A percentile compares a stretch with the other conserved stretches of the same genome.
Conservation (phyloP, 768 basidiomycete genomes). For the Tricholomella constricta region DNA sequence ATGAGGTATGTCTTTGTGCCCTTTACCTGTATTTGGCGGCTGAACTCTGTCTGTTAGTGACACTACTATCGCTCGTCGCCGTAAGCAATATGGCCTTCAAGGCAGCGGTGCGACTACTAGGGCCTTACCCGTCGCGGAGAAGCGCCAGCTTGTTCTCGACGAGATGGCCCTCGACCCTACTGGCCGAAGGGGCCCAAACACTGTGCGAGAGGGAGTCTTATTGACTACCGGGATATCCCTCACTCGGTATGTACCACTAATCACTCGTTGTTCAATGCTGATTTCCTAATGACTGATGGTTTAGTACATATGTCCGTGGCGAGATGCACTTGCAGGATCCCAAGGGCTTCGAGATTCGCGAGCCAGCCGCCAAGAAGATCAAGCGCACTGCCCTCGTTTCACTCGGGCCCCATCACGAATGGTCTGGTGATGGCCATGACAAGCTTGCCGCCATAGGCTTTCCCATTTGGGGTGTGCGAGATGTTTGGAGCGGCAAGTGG, state of each 20-base stretch:
- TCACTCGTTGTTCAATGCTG: neutral
- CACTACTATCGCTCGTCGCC: slow-evolving; percentile 27
- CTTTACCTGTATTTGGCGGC: no score
- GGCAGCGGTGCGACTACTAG: slow-evolving; percentile 28
- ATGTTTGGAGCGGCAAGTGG: slow-evolving; percentile 30
- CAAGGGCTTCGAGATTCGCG: slow-evolving; percentile 26
- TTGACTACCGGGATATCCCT: slow-evolving; percentile 31
- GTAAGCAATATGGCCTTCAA: slow-evolving; percentile 25
- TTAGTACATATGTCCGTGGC: slow-evolving; percentile 13
- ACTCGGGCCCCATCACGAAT: slow-evolving; percentile 32
- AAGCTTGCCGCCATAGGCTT: slow-evolving; percentile 34
- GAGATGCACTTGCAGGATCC: slow-evolving; percentile 24
- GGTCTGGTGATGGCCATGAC: slow-evolving; percentile 37
- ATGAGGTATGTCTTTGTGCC: slow-evolving; percentile 29
- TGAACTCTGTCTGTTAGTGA: slow-evolving; percentile 20
- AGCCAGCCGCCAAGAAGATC: slow-evolving; percentile 29
- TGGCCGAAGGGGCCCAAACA: slow-evolving; percentile 25
- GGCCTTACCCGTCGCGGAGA: slow-evolving; percentile 22
- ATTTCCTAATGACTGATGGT: neutral
- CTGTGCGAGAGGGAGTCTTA: slow-evolving; percentile 28
- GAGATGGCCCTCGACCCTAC: slow-evolving; percentile 35
- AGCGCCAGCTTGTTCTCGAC: slow-evolving; percentile 32
- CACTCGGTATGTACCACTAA: slow-evolving; percentile 5
- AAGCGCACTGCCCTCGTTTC: slow-evolving; percentile 10
- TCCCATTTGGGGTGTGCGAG: slow-evolving; percentile 28